Base-by-base conservation (phyloP, 768 basidiomycete species). In the Tremella mesenterica region DNA sequence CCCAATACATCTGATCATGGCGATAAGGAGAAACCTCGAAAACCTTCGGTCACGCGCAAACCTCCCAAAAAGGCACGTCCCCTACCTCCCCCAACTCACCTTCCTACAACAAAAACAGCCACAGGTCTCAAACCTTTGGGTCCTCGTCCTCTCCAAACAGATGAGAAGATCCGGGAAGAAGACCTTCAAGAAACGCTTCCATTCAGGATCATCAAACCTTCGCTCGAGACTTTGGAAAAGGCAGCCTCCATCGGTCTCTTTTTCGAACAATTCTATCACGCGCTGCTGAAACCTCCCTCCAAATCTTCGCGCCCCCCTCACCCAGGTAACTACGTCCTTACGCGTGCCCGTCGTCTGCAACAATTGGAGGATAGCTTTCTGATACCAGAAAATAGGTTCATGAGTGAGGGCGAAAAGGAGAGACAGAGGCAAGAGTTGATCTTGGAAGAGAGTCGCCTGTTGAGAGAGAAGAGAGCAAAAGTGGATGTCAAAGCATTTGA, bases 221-320 rank as follows among this genome's bases (percentile, higher is more conserved):
- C 91, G 50, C 78, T 99, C 52, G 79, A 84, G 38, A 95, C 93
- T 27, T 78, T 96, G 67, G 92, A 99, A 74, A 91, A 86, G 72
- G 88, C 91, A 47, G 88, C 90, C 54, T 85, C 91, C 29, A 83
- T 86, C 34, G 83, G 86, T 70, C 88, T 96, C 75, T 95, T 83
- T 79, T 95, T 97, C 46, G 73, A 74, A 51, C 71, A 72, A 23
- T 68, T 65, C 54, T 74, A 74, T 50, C 69, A 72, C 51, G 63
- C 66, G 27, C 52, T 74, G 1, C 64, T 74, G 27, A 65, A 66
- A 47, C 61, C 54, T 13, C 28, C 46, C 14, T n/a, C 45, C 7
- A 45, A 16, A 10, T 38, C 45, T 6, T 23, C 48, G 6, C 48
- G 49, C n/a, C 47, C 51, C 86, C 68, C 78, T 85, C 74, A 92